Evolutionary conservation across 2,329 filamentous ascomycete genomes (phyloP), one percentile per base, ranked within the genome.

Genomic region (Ceratocystis papillata): DNA sequence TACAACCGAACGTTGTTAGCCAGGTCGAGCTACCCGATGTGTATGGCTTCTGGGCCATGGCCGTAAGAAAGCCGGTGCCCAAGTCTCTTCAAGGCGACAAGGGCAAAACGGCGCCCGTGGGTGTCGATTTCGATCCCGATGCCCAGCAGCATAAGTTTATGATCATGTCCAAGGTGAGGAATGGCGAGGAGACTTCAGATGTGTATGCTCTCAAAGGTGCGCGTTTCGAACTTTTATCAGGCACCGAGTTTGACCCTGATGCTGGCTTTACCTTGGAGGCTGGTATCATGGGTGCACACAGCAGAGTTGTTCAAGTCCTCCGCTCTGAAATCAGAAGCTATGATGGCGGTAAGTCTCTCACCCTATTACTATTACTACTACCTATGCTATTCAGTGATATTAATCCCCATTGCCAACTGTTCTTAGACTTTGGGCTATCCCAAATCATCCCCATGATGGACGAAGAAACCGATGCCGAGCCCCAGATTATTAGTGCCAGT

Each of bases 401-500:
- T 8, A 7, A 10, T 17, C 8, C 28, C 30, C 15, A 15, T 67
- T 50, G 48, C 71, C 74, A 33, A 74, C 67, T 7, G 17, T 0
- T 6, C n/a, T 1, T 72, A 90, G 90, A 96, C 74, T 83, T 99
- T 67, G 89, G 88, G 10, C 81, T 99, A 64, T 87, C 87, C 59
- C 93, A 97, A 72, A 97, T 99, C 65, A 82, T 96, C 62, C 90
- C 92, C 0, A 90, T 97, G 82, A 83, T 90, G 69, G 94, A 97
- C 71, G 94, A 96, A 71, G 89, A 94, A 69, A 92, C 87, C 0
- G 91, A 88, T 12, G 86, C 83, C 22, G 90, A 96, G 71, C 87
- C 90, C 3, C 82, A 87, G 64, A 87, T 94, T 53, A 78, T 91
- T 59, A 88, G 85, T 71, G 88, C 89, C 46, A 95, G 89, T 73